Percentiles rank a stretch among this genome's conserved stretches.
phyloP scores from a whole-genome alignment of 2,329 filamentous ascomycete genomes.

The Plenodomus tracheiphilus region DNA sequence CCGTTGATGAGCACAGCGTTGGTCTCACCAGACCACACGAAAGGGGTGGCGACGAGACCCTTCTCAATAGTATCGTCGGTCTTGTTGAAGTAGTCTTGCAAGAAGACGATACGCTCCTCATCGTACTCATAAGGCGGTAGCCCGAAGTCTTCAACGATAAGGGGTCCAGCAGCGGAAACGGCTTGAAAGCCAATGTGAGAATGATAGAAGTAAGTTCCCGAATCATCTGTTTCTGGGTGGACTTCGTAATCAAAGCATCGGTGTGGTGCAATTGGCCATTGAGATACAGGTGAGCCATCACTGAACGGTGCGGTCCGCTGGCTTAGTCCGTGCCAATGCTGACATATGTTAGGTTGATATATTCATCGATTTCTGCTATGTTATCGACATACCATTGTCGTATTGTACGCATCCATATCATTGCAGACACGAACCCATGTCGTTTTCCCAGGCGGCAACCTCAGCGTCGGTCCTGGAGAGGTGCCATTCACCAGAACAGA shows the following conservation, averaged over 20 bases:
- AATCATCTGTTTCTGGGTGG: constrained; percentile 54
- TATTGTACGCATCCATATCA: constrained; percentile 56
- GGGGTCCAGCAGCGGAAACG: constrained; percentile 58
- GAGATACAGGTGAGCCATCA: constrained; percentile 64
- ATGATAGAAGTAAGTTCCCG: constrained; percentile 70
- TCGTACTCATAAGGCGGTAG: constrained; percentile 62
- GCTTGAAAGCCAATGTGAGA: constrained; percentile 68
- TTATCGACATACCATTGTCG: constrained; percentile 56
- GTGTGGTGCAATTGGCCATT: constrained; percentile 66
- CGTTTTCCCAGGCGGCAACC: constrained; percentile 51
- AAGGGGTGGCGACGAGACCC: constrained; percentile 54
- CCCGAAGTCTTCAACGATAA: constrained; percentile 60
- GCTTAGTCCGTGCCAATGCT: constrained; percentile 71
- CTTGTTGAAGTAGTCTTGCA: constrained; percentile 62
- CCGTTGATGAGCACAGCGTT: constrained; percentile 63
- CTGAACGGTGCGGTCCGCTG: constrained; percentile 64
- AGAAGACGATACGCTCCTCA: constrained; percentile 60
- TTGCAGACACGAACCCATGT: constrained; percentile 65
- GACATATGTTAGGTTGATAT: neutral
- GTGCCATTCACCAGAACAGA: constrained; percentile 59
- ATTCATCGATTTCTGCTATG: neutral
- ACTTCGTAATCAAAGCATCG: constrained; percentile 72
- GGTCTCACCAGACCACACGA: constrained; percentile 63
- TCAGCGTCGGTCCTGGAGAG: constrained; percentile 55
- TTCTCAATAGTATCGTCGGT: constrained; percentile 57